phyloP scores from a whole-genome alignment of 352 stramenopile species.

The Pythium grandisporangium region DNA sequence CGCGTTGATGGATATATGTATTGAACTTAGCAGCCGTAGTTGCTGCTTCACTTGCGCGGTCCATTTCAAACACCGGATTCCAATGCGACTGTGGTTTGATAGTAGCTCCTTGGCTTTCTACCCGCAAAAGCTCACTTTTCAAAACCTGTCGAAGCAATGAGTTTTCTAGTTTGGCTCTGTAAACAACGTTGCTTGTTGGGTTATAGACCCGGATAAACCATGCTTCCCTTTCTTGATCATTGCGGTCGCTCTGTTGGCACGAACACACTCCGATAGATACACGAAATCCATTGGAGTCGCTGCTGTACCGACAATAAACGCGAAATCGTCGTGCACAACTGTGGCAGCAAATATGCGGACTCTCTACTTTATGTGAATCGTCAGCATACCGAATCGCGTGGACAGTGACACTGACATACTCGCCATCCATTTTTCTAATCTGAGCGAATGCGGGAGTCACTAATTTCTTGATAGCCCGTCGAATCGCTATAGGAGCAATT shows the following conservation, averaged over 20 bases:
- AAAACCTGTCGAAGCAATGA: constrained; percentile 28
- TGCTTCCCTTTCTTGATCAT: background rate
- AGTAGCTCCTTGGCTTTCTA: background rate
- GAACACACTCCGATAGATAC: constrained; percentile 30
- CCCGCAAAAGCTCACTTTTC: background rate
- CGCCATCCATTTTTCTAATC: constrained; percentile 40
- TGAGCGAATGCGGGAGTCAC: constrained; percentile 27
- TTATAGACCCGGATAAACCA: constrained; percentile 68
- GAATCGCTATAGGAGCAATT: constrained; percentile 20
- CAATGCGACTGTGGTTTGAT: background rate
- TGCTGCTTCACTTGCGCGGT: background rate
- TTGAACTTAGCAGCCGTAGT: constrained; percentile 2
- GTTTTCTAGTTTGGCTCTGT: constrained; percentile 38
- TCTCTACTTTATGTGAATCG: too few species aligned
- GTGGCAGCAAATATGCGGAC: constrained; percentile 27
- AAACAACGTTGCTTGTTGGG: constrained; percentile 33
- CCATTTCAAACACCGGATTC: constrained; percentile 3
- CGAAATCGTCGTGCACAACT: constrained; percentile 40
- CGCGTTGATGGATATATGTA: constrained; percentile 6
- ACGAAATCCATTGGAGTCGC: constrained; percentile 12
- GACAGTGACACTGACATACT: constrained; percentile 48
- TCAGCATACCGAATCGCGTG: constrained; percentile 25
- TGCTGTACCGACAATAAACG: constrained; percentile 23
- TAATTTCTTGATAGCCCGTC: constrained; percentile 19
- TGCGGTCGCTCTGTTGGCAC: constrained; percentile 22